These are phyloP conservation scores for Insectozyma bohioensis DNA, from an alignment of 1,139 yeast genomes.

Conservation along the genomic window DNA sequence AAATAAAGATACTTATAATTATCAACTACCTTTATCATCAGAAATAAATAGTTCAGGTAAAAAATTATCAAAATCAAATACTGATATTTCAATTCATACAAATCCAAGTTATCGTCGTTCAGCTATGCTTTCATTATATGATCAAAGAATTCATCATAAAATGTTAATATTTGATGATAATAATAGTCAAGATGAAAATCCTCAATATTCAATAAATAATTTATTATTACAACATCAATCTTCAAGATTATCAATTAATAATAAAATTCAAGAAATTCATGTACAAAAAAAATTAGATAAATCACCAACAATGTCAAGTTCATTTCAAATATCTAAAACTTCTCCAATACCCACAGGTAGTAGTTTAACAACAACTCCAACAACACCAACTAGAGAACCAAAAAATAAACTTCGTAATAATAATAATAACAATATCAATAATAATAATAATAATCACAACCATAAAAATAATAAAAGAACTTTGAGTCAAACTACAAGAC, in stretches of 20 bases:
- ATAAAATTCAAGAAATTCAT: conserved; percentile 27
- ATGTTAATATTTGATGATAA: conserved; percentile 32
- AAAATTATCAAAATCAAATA: conserved; percentile 31
- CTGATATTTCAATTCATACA: conserved; percentile 43
- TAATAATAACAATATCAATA: conserved; percentile 3
- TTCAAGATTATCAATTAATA: conserved; percentile 36
- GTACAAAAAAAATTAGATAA: conserved; percentile 14
- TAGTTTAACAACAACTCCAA: conserved; percentile 4
- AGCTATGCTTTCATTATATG: conserved; percentile 55
- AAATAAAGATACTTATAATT: conserved; percentile 20
- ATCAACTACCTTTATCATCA: conserved; percentile 28
- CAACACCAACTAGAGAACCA: conserved; percentile 8
- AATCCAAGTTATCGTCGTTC: conserved; percentile 56
- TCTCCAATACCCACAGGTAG: conserved; percentile 2
- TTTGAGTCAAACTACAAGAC: conserved; percentile 18
- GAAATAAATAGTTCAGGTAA: conserved; percentile 21
- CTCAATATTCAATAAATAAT: conserved; percentile 42
- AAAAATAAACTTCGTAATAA: conserved; percentile 3
- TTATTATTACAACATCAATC: conserved; percentile 42
- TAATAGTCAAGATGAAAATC: conserved; percentile 31
- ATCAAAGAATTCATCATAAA: conserved; percentile 36
- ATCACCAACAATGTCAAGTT: conserved; percentile 10
- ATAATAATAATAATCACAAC: conserved; percentile 10
- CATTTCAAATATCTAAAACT: conserved; percentile 7
- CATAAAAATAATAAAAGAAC: conserved; percentile 4